Base-by-base conservation (phyloP, 495 filamentous ascomycete genomes). In the Daldinia loculata region DNA sequence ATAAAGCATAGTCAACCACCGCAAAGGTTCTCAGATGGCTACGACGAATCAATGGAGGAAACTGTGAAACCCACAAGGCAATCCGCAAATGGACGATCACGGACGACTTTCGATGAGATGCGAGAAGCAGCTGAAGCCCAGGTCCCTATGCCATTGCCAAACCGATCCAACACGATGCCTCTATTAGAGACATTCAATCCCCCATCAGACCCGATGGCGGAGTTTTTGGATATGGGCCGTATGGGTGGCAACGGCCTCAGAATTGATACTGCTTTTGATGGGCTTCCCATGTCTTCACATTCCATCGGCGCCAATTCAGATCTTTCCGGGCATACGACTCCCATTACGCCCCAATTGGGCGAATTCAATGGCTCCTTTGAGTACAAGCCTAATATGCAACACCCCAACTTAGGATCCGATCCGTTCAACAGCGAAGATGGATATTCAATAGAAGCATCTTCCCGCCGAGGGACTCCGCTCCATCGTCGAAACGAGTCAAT, bases 11-110 rank as follows among this genome's bases (percentile, higher is more conserved):
- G 55, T 30, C 76, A 70, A 32, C 74, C 69, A 12, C 75, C 75
- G 32, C 72, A 77, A 24, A 74, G 84, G 36, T 87, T 87, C 67
- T 61, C 80, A 0, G 84, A 84, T 38, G 77, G 71, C 26, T 86
- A 86, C 62, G 85, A 87, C 63, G 84, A 84, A 67, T 87, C 84
- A n/a, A 86, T 86, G 81, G 84, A 87, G 69, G 85, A 86, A 70
- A 87, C 85, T 0, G 80, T 87, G 73, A 87, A 87, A 75, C 85
- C 85, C 4, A 63, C 77, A 9, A 68, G 77, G 63, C 57, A 77
- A 69, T 61, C 71, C 56, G 39, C 66, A 36, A 71, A 71, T 38
- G 41, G 62, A 29, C 73, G 56, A 15, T 53, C 68, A 39, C 67
- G 67, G 12, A 76, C 80, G 14, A 78, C 80, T 41, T 85, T 85